These are phyloP conservation scores for Lodderomyces parapsilosis DNA, from an alignment of 1,139 yeast species.

Conservation along the genomic window DNA sequence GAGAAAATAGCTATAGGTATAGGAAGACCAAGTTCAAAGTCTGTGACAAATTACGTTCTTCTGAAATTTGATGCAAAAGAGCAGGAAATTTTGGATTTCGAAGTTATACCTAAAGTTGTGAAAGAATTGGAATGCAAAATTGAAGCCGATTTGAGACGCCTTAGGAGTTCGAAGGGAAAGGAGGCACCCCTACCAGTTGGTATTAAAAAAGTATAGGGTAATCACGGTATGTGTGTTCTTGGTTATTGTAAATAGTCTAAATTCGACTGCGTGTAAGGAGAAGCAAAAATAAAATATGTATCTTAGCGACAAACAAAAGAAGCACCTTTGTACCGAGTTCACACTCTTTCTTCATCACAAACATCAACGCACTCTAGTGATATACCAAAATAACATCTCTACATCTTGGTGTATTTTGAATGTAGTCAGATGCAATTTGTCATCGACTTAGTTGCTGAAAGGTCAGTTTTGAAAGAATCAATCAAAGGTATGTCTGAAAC, in stretches of 20 bases:
- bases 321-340: too few species aligned
- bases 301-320: too few species aligned
- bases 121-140: slow-evolving; percentile 35
- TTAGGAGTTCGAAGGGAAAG: neutral
- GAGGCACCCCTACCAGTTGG: neutral
- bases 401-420: neutral
- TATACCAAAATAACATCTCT: neutral
- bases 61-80: slow-evolving; percentile 43
- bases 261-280: too few species aligned
- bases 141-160: slow-evolving; percentile 1
- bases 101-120: slow-evolving; percentile 39
- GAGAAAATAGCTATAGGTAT: slow-evolving; percentile 69
- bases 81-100: slow-evolving; percentile 26
- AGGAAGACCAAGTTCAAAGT: slow-evolving; percentile 55
- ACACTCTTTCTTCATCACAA: too few species aligned
- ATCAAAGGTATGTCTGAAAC: slow-evolving; percentile 43
- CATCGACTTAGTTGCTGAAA: slow-evolving; percentile 38
- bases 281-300: too few species aligned
- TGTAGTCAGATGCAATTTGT: slow-evolving; percentile 34
- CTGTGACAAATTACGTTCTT: slow-evolving; percentile 64
- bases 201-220: neutral
- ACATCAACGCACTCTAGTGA: too few species aligned
- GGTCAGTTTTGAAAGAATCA: slow-evolving; percentile 45
- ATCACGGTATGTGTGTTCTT: too few species aligned
- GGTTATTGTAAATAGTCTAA: too few species aligned